Base-by-base conservation (phyloP, 1,139 yeast genomes). In the Suhomyces maxii region DNA sequence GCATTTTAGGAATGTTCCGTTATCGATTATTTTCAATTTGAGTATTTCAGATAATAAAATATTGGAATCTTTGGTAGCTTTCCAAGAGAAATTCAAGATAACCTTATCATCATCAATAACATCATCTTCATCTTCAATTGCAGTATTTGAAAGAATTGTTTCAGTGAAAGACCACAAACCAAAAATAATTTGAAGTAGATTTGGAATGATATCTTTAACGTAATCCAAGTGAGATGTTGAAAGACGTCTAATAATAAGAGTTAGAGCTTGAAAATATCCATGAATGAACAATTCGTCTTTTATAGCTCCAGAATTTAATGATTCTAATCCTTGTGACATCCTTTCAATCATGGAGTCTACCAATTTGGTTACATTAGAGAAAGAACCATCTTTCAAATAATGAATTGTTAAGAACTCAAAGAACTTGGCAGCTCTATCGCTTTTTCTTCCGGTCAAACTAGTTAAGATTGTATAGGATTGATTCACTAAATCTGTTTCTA, bases 361-460 rank as follows among this genome's bases (percentile, higher is more conserved):
- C 23, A 76, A 64, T 2, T 54, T 56, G n/a, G 50, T 18, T 1
- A 55, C 50, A 12, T 49, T 44, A 11, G 59, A 52, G 7, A 59
- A 50, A 7, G 36, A 11, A 3, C 55, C 54, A 11, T 56, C 51
- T 43, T 32, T 18, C 28, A 46, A 49, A 33, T 57, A 57, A n/a
- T 60, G 58, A 40, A 56, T 60, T 55, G 65, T 75, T 40, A 79
- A 51, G 50, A 85, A 75, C 53, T 79, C 80, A 36, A 85, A 67
- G 11, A 84, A 67, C 37, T 83, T 76, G 0, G 96, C 91, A 8
- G 95, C 97, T 26, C 91, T 85, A 52, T 91, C 97, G 42, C 90
- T 86, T 50, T 76, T 81, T 47, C 90, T 78, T 23, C 91, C 95
- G 40, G 83, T 80, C 54, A 80, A 69, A 42, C 82, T 83, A 6